Evolutionary conservation across 208 protist genomes (phyloP), one percentile per base, ranked within the genome.

Genomic region (Naegleria fowleri): DNA sequence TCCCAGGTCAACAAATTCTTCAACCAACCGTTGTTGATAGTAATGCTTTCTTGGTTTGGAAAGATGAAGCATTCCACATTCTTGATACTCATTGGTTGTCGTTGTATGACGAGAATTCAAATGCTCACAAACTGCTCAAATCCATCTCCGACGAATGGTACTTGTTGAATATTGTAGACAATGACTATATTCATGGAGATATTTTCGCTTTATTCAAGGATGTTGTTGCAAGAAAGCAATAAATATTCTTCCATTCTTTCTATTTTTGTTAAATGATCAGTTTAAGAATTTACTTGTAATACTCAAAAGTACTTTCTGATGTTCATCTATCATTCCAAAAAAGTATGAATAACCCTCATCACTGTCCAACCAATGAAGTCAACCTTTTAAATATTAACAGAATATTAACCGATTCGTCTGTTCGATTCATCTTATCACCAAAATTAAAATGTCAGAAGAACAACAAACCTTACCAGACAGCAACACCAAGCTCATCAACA

Each of bases 21-120:
- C 95, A 96, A 92, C 94, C 95, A 16, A 96, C 94, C 9, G 94
- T 96, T 84, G 95, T 96, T 59, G 96, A 95, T 25, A 79, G 93
- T 33, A 92, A 94, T 89, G 92, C 93, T 19, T 96, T 96, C 67
- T n/a, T 84, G 15, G 94, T 91, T 48, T 96, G 94, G 93, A 93
- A 93, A 0, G 90, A 92, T 38, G 94, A 95, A 92, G 94, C 95
- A 19, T 96, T 96, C 84, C 93, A 92, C 83, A 51, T 95, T 48
- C 95, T 95, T 93, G 48, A 91, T 90, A 2, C 91, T 92, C 0
- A 92, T 91, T 39, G 94, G 87, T 29, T 36, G 5, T 33, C n/a
- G 11, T 67, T 79, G 36, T 90, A 90, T 51, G 16, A 39, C 41
- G 55, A 90, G 43, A 94, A 79, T 90, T 48, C 75, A 25, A 5